Conservation (phyloP, 1,284 basidiomycete species). For the Kwoniella shivajii region DNA sequence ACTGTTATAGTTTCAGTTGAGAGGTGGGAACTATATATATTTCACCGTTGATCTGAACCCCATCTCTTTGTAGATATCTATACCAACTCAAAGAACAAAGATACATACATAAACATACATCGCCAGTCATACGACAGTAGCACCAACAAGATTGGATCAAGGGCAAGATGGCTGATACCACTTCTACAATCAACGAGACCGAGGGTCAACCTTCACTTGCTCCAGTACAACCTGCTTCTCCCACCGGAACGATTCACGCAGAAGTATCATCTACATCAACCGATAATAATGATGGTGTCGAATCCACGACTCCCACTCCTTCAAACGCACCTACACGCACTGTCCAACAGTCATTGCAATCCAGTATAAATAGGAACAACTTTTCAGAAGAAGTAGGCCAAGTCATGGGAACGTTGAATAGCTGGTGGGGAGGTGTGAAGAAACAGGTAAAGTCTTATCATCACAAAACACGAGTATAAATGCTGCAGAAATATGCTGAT, state of each 20-base stretch:
- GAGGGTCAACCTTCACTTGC: background rate
- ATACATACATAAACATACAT: too few relatives aligned
- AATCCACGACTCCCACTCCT: background rate
- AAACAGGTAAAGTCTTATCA: constrained; percentile 65
- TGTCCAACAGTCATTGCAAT: constrained; percentile 56
- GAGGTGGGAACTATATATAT: background rate
- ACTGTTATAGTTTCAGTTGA: background rate
- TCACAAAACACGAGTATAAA: too few relatives aligned
- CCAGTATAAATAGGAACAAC: constrained; percentile 53
- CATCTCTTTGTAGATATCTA: too few relatives aligned
- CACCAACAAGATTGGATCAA: background rate
- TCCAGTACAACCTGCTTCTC: constrained; percentile 12
- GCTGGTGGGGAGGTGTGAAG: constrained; percentile 78
- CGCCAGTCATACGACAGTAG: too few relatives aligned
- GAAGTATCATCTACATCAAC: background rate
- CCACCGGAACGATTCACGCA: constrained; percentile 17
- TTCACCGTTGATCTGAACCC: background rate
- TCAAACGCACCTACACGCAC: constrained; percentile 14
- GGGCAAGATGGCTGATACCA: too few relatives aligned
- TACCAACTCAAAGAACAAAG: too few relatives aligned
- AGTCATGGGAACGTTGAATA: constrained; percentile 74
- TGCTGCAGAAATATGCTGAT: too few relatives aligned
- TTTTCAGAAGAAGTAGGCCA: constrained; percentile 84
- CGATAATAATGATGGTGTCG: too few relatives aligned
- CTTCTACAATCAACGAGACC: background rate